A percentile compares a stretch with the other conserved stretches of the same genome.
Conservation (phyloP, 176 grass and related monocot species). For the maize (Zea mays) region DNA sequence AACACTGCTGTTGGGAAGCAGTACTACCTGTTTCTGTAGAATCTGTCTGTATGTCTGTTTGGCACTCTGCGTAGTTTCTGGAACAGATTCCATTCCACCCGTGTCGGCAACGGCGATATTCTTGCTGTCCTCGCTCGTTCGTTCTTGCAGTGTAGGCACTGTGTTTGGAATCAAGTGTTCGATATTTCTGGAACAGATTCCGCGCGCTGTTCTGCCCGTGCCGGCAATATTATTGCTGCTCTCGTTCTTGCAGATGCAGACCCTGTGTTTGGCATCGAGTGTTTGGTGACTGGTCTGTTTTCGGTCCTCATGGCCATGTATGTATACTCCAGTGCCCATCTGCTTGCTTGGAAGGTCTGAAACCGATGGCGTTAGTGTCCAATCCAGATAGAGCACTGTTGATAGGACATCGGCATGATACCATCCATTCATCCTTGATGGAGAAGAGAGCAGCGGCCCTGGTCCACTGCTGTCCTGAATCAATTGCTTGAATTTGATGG, state of each 20-base stretch:
- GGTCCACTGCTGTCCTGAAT: neutral
- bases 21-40: neutral
- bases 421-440: neutral
- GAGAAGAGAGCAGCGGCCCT: neutral
- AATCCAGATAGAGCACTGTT: neutral
- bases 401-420: neutral
- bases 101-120: neutral
- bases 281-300: neutral
- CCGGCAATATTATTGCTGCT: neutral
- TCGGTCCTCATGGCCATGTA: neutral
- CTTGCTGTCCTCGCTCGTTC: neutral
- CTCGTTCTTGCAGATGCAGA: neutral
- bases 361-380: neutral
- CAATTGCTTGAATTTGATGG: neutral
- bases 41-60: neutral
- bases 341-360: neutral
- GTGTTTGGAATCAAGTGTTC: neutral
- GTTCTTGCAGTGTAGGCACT: neutral
- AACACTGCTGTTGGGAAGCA: neutral
- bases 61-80: neutral
- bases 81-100: neutral
- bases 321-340: neutral
- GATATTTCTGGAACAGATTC: neutral
- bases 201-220: neutral
- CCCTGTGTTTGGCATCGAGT: constrained; percentile 4